Evolutionary conservation across 139 green algal species (phyloP), one percentile per base, ranked within the genome.

Genomic region (Chlamydomonas schloesseri): DNA sequence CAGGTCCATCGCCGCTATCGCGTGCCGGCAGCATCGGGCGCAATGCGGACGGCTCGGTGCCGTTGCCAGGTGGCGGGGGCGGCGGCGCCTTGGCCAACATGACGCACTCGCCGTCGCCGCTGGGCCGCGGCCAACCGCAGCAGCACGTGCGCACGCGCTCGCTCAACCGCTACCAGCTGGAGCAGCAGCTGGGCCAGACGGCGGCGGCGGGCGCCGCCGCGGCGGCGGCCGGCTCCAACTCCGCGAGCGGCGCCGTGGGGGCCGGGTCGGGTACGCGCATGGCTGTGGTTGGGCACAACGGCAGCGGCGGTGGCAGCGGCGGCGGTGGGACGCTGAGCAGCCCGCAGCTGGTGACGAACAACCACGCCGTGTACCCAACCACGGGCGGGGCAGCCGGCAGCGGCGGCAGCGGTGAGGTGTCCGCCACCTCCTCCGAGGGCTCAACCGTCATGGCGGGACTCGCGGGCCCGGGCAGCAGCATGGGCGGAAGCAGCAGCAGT

Each of bases 91-190:
- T 8, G 5, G 42, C 21, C 4, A 15, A 8, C 24, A 9, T 50
- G 23, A 37, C n/a, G 57, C 79, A 85, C 31, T 28, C 23, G 50
- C 78, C 78, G 6, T 85, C 79, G 31, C 79, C 79, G 29, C 50
- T 85, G 18, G 79, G 79, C 18, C 79, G 79, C 3, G 67, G 76
- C n/a, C 65, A 76, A 11, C 79, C 67, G 9, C 79, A 85, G 67
- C 79, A 77, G 26, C 79, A 77, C 79, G 55, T 77, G 28, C 79
- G 79, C 24, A 85, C 47, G 31, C 65, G 79, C n/a, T 85, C 79
- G 9, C 67, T 77, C 6, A 85, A 69, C n/a, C 79, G 79, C 23
- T 85, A 77, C n/a, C 79, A 85, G 21, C 3, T 76, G 1, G 79
- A 85, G 33, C 77, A 83, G 62, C n/a, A 42, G n/a, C 65, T 55